phyloP scores from a whole-genome alignment of 1,139 yeast genomes.

The Candida sanyaensis region DNA sequence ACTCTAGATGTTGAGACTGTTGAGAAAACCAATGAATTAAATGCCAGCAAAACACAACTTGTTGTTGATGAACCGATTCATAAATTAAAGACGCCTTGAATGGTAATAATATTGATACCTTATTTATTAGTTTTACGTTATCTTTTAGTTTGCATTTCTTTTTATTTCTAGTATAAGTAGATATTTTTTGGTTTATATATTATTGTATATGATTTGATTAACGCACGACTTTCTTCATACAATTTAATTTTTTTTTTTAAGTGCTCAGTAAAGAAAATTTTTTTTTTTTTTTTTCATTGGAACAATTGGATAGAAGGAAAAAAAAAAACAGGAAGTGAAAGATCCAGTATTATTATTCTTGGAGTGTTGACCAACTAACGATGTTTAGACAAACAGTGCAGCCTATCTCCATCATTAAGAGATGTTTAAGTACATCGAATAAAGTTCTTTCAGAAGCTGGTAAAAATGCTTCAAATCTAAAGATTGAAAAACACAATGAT shows the following conservation, averaged over 20 bases:
- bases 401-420: conserved; percentile 9
- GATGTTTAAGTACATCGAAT: conserved; percentile 8
- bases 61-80: background rate
- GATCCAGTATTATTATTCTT: background rate
- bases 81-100: background rate
- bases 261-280: background rate
- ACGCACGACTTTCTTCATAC: too few species aligned
- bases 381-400: conserved; percentile 10
- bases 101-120: background rate
- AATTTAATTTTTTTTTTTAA: background rate
- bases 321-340: background rate
- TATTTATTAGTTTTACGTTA: background rate
- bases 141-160: background rate
- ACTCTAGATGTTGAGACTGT: conserved; percentile 5
- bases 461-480: conserved; percentile 8
- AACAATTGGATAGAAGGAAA: background rate
- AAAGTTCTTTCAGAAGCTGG: conserved; percentile 1
- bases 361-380: background rate
- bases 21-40: background rate
- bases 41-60: background rate
- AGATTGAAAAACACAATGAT: conserved; percentile 51
- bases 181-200: too few species aligned
- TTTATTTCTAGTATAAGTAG: too few species aligned
- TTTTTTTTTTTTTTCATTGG: background rate
- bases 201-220: too few species aligned